These are phyloP conservation scores for Termitomyces sp. DNA, from an alignment of 768 basidiomycete species.

Conservation along the genomic window DNA sequence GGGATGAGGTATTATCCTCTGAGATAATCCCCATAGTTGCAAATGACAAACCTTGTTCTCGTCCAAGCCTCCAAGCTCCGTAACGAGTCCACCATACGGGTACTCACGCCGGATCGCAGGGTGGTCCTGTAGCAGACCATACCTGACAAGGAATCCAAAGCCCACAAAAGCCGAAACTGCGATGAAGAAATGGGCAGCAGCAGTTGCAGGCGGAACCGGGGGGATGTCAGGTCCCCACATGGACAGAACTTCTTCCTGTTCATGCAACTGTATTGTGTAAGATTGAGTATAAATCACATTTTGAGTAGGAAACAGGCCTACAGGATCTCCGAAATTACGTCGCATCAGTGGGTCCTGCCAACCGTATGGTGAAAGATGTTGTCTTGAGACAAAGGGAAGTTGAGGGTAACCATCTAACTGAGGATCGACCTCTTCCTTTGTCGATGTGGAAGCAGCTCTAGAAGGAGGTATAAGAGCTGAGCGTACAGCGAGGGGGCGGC, in stretches of 20 bases:
- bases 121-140: conserved; percentile 51
- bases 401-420: conserved; percentile 73
- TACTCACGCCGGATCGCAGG: conserved; percentile 72
- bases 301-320: conserved; percentile 22
- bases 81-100: conserved; percentile 71
- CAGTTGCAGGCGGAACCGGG: conserved; percentile 52
- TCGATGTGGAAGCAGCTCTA: conserved; percentile 32
- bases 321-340: conserved; percentile 79
- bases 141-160: conserved; percentile 58
- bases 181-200: conserved; percentile 62
- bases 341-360: conserved; percentile 79
- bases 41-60: conserved; percentile 63
- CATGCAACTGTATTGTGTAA: conserved; percentile 56
- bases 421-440: conserved; percentile 49
- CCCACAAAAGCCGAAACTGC: conserved; percentile 61
- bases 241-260: conserved; percentile 74
- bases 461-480: conserved; percentile 7
- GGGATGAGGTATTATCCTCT: not conserved
- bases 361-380: conserved; percentile 57
- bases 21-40: not conserved
- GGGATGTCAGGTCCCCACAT: conserved; percentile 89
- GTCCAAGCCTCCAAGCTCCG: conserved; percentile 75
- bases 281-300: conserved; percentile 10
- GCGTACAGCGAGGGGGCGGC: conserved; percentile 14
- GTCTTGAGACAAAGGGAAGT: conserved; percentile 63